Evolutionary conservation across 148 eudicot genomes (phyloP), one percentile per base, ranked within the genome.

Genomic region (Fagopyrum homotropicum): DNA sequence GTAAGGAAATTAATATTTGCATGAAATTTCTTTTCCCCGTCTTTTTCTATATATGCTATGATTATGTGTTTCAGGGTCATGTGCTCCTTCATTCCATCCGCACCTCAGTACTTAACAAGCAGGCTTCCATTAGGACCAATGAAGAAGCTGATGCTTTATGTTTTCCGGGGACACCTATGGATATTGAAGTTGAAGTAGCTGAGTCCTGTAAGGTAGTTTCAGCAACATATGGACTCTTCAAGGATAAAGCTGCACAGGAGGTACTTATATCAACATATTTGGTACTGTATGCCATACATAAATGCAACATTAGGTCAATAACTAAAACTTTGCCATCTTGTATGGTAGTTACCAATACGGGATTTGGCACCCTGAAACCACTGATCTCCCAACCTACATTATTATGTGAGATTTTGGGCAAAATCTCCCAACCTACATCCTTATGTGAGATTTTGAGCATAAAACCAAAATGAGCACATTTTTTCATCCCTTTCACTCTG

Each of bases 201-300:
- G 96, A 94, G 76, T 91, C 98, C 40, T 92, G 85, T 82, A 87
- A 89, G 77, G 76, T 89, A 85, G 98, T 89, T 74, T 87, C 96
- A 51, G 80, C 88, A 57, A 79, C 90, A 79, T 94, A 90, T 83
- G 87, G 86, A 63, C 83, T 93, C 73, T 94, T 94, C 78, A 94
- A 90, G 85, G 83, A 82, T 81, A 89, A 89, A 86, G 93, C 97
- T 78, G 86, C 87, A 66, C 96, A 94, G 77, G 89, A 91, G 96
- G 98, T 91, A 73, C 16, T 55, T 50, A 49, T 72, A 61, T 45
- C 9, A 35, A 43, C 63, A 16, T 43, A n/a, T 16, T 63, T 63
- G 17, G 4, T 50, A 19, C 50, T 29, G n/a, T 16, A 17, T 59
- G 6, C 57, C 4, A 63, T 7, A 63, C 44, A 63, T 63, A 0